Percentiles rank a stretch among this genome's conserved stretches.
Evolutionary conservation across 1,139 yeast species (phyloP).

Genomic region (Nematodospora anomalae): DNA sequence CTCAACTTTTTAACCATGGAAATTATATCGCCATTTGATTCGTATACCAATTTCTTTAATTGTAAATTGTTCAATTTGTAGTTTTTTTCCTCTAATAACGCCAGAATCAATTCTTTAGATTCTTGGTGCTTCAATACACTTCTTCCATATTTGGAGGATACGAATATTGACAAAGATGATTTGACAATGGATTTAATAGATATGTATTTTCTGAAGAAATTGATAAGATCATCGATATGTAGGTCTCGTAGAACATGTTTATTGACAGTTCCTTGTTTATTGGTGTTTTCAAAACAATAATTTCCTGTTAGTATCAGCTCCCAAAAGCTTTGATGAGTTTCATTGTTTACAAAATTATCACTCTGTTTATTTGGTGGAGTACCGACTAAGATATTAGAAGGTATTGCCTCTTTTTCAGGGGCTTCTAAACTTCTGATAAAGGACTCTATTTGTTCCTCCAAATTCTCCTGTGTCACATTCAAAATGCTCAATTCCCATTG

Average conservation of each 20-base stretch:
- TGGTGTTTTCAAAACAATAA: conserved; percentile 32
- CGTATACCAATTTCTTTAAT: conserved; percentile 7
- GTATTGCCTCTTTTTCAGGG: conserved; percentile 13
- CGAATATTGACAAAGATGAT: conserved; percentile 22
- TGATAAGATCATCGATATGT: conserved; percentile 27
- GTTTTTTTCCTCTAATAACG: conserved; percentile 5
- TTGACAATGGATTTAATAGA: conserved; percentile 37
- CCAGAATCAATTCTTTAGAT: conserved; percentile 5
- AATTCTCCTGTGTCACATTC: conserved; percentile 29
- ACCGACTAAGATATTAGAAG: conserved; percentile 23
- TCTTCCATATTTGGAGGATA: conserved; percentile 11
- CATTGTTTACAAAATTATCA: conserved; percentile 23
- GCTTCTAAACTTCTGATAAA: conserved; percentile 28
- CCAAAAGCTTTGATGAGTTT: conserved; percentile 45
- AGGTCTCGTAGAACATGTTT: conserved; percentile 22
- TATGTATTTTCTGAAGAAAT: conserved; percentile 32
- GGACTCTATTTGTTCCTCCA: conserved; percentile 33
- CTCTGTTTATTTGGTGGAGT: conserved; percentile 26
- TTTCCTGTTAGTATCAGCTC: conserved; percentile 48
- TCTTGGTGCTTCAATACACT: conserved; percentile 4
- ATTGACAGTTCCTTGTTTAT: conserved; percentile 39
- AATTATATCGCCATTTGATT: conserved; percentile 6
- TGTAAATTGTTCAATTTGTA: conserved; percentile 10
- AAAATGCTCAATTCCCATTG: conserved; percentile 32
- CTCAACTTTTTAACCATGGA: conserved; percentile 5